Evolutionary conservation across 371 early-diverging fungal species (phyloP), one percentile per base, ranked within the genome.

Genomic region (Mucor saturninus): DNA sequence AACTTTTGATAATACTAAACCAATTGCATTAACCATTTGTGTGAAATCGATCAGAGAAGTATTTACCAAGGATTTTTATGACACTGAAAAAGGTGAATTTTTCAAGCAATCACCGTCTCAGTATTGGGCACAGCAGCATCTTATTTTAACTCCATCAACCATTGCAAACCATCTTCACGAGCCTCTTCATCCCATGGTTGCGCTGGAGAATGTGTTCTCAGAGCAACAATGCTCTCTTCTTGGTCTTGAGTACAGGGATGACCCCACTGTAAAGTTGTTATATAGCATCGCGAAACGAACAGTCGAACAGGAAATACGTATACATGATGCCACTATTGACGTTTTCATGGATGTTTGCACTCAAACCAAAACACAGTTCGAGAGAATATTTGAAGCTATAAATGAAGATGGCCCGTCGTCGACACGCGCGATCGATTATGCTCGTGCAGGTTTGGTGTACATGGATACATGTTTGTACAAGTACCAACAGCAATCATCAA

Each of bases 151-250:
- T 15, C 57, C 57, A 43, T 45, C 46, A 43, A 56, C 57, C 29
- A 45, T 56, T 45, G 46, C 30, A 45, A 46, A 32, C 26, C 46
- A 43, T 56, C 48, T 56, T 45, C 32, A 56, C 35, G 35, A 56
- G 39, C 42, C 37, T 45, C 43, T 45, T 43, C 15, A n/a, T 43
- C 45, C 43, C 4, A 57, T 64, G 54, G 54, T 53, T 53, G 58
- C 64, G 51, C 54, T 64, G 11, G 64, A n/a, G 10, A 58, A 64
- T 57, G 58, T 64, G 32, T 53, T 64, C 15, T 45, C 38, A 53
- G 39, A 65, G 35, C 65, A 65, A 21, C 4, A 59, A 59, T 45
- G 35, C 14, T 65, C 59, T 40, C 59, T 65, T 8, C 48, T 65
- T 59, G 49, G 59, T 48, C 43, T 65, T n/a, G 42, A 58, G 42